These are phyloP conservation scores for Backusella luteola DNA, from an alignment of 192 early-diverging fungal genomes.

Conservation along the genomic window DNA sequence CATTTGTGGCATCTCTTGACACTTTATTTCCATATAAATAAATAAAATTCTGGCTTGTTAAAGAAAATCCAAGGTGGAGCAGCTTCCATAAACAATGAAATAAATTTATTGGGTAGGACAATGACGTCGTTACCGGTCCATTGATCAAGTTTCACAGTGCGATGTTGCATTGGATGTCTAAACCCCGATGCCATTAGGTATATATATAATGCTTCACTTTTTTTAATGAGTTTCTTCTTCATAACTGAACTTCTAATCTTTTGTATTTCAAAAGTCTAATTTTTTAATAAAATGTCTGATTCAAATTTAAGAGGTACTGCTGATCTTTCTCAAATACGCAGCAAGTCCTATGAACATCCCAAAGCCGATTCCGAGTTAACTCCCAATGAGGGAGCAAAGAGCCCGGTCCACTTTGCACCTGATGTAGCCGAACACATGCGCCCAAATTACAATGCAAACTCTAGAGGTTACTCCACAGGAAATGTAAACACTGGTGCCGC, in stretches of 20 bases:
- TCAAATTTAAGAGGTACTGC: constrained; percentile 4
- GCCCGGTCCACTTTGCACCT: neutral
- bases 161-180: neutral
- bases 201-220: neutral
- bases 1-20: neutral
- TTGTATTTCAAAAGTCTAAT: neutral
- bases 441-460: neutral
- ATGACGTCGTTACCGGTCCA: neutral
- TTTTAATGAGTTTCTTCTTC: neutral
- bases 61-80: neutral
- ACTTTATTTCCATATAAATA: neutral
- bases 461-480: neutral
- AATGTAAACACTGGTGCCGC: neutral
- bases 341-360: neutral
- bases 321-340: neutral
- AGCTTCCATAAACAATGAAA: neutral
- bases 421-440: neutral
- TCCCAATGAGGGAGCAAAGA: neutral
- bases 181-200: neutral
- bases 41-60: neutral
- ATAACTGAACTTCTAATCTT: neutral
- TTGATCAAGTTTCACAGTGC: neutral
- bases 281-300: neutral
- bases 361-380: neutral
- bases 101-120: neutral